Evolutionary conservation across 2,329 filamentous ascomycete species (phyloP).

Genomic region (Neodidymelliopsis sp.): DNA sequence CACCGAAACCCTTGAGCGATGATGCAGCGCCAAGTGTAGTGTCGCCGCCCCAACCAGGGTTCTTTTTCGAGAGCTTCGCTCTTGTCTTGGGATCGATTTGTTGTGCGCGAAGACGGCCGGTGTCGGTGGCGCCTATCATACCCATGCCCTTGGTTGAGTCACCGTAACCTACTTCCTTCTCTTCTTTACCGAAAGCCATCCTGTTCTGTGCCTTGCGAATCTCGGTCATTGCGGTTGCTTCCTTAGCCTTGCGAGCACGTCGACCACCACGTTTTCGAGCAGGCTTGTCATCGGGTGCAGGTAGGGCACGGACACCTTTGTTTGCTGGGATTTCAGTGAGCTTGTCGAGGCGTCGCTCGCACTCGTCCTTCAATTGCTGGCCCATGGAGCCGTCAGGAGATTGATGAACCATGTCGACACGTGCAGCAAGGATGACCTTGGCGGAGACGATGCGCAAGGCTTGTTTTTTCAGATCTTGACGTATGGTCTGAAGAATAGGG

Average conservation of each 20-base stretch:
- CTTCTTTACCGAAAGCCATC: conserved; percentile 94
- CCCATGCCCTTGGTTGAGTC: conserved; percentile 88
- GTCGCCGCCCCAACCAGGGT: conserved; percentile 89
- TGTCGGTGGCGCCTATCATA: conserved; percentile 90
- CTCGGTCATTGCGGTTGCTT: conserved; percentile 96
- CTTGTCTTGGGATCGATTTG: conserved; percentile 94
- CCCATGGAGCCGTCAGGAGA: conserved; percentile 83
- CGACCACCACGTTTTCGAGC: conserved; percentile 90
- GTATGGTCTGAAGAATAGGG: conserved; percentile 84
- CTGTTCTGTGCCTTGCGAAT: conserved; percentile 95
- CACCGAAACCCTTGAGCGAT: conserved; percentile 80
- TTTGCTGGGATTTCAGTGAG: conserved; percentile 90
- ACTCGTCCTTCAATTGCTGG: conserved; percentile 80
- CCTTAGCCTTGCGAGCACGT: conserved; percentile 91
- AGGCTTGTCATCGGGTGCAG: conserved; percentile 94
- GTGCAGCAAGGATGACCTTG: conserved; percentile 91
- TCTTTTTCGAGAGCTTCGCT: conserved; percentile 92
- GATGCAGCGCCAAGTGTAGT: conserved; percentile 63
- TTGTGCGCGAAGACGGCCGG: conserved; percentile 84
- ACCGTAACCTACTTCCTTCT: conserved; percentile 91
- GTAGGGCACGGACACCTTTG: conserved; percentile 84
- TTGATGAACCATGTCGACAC: conserved; percentile 85
- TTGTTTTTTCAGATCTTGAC: conserved; percentile 86
- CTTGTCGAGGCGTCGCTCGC: conserved; percentile 87
- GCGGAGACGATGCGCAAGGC: conserved; percentile 94